Base-by-base conservation (phyloP, 805 yeast genomes). In the Zygoascus ofunaensis region DNA sequence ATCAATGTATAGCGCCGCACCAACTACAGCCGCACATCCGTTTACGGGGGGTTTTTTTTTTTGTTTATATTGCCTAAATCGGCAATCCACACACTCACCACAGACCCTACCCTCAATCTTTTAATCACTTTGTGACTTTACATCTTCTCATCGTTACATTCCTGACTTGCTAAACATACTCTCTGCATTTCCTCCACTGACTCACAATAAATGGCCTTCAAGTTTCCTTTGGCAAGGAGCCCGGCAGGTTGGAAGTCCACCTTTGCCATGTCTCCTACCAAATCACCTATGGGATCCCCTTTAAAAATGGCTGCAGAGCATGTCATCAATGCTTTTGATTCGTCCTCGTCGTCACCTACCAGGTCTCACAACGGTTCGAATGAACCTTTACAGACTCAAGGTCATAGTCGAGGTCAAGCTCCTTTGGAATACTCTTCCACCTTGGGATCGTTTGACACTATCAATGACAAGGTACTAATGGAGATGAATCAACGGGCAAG, bases 401-500 rank as follows among this genome's bases (percentile, higher is more conserved):
- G n/a, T n/a, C n/a, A n/a, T n/a, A n/a, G n/a, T n/a, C n/a, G n/a
- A n/a, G n/a, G n/a, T n/a, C n/a, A n/a, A 26, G 12, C 10, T 26
- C 30, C 10, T 8, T 12, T 26, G 12, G 30, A 26, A 12, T 26
- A 8, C 12, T 26, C 30, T 12, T 26, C 30, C 12, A 12, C 30
- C 12, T 26, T 49, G 5, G 48, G 54, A n/a, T 60, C 57, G n/a
- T 59, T 56, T 47, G 60, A 55, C 40, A 61, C 65, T 14, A 35
- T 58, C 47, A 59, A 59, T 40, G 66, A 62, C 49, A 48, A 51
- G 44, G 56, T 62, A n/a, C 55, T 62, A 4, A 20, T 44, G 22
- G 66, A 62, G 41, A 61, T 62, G 64, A 58, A 62, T 44, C 59
- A 56, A 44, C 50, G 66, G 22, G 63, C 65, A 24, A 45, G 45